Conservation (phyloP, 768 basidiomycete genomes). For the Mrakia frigida region DNA sequence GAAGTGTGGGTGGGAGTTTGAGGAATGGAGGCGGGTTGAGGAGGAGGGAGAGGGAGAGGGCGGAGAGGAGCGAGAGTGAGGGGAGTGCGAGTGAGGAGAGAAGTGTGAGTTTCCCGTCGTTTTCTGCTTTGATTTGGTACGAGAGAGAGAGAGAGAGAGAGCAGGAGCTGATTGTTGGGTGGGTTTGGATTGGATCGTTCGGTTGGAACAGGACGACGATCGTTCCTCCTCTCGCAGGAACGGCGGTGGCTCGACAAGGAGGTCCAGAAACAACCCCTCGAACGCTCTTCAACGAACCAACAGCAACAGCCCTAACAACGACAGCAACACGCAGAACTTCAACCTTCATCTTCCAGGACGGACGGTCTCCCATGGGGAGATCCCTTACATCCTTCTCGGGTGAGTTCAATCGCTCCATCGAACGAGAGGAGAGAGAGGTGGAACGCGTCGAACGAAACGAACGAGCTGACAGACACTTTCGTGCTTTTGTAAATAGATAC, state of each 20-base stretch:
- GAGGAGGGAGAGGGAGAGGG: not conserved
- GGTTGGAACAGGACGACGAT: not conserved
- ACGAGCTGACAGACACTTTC: not conserved
- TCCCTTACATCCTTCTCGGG: conserved; percentile 81
- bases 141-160: no score
- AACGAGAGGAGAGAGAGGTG: no score
- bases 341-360: conserved; percentile 39
- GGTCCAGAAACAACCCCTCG: not conserved
- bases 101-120: conserved; percentile 12
- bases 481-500: conserved; percentile 54
- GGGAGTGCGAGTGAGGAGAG: not conserved
- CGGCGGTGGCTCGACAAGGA: no score
- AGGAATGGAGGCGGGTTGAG: not conserved
- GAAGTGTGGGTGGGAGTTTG: not conserved
- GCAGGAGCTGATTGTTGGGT: not conserved
- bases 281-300: not conserved
- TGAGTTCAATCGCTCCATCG: no score
- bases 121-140: not conserved
- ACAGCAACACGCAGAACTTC: conserved; percentile 35
- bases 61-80: not conserved
- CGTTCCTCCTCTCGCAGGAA: no score
- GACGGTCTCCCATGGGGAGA: conserved; percentile 40
- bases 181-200: no score
- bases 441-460: no score
- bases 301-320: not conserved